Conservation (phyloP, 768 basidiomycete species). For the Amanita subjunquillea region DNA sequence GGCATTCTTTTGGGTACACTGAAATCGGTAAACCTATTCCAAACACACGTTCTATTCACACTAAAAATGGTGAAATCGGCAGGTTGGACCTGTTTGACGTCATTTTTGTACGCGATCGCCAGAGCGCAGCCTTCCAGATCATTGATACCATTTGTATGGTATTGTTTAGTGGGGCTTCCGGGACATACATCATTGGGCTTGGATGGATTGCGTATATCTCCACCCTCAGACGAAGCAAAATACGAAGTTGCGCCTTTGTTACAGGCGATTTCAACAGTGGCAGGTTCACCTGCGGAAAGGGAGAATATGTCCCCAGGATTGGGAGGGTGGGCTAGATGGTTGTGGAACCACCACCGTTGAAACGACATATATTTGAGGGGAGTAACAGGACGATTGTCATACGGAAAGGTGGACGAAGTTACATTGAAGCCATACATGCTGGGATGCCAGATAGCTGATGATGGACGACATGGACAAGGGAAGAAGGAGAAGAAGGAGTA, state of each 20-base stretch:
- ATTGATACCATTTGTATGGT: slow-evolving; percentile 43
- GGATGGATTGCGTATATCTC: slow-evolving; percentile 35
- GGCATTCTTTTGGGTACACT: slow-evolving; percentile 60
- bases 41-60: slow-evolving; percentile 69
- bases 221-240: slow-evolving; percentile 41
- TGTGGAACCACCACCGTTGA: slow-evolving; percentile 55
- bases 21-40: slow-evolving; percentile 61
- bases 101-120: slow-evolving; percentile 67
- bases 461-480: background rate
- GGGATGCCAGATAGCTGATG: slow-evolving; percentile 39
- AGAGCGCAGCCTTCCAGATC: slow-evolving; percentile 58
- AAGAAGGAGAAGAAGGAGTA: background rate
- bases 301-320: slow-evolving; percentile 44
- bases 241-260: slow-evolving; percentile 53
- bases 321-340: slow-evolving; percentile 48
- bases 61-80: slow-evolving; percentile 67
- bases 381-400: slow-evolving; percentile 56
- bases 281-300: slow-evolving; percentile 47
- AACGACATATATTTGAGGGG: slow-evolving; percentile 39
- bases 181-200: slow-evolving; percentile 47
- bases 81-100: slow-evolving; percentile 46
- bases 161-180: slow-evolving; percentile 27
- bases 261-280: slow-evolving; percentile 45
- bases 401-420: slow-evolving; percentile 38
- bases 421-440: slow-evolving; percentile 66